Evolutionary conservation across 768 basidiomycete species (phyloP).

Genomic region (Boletus reticuloceps): DNA sequence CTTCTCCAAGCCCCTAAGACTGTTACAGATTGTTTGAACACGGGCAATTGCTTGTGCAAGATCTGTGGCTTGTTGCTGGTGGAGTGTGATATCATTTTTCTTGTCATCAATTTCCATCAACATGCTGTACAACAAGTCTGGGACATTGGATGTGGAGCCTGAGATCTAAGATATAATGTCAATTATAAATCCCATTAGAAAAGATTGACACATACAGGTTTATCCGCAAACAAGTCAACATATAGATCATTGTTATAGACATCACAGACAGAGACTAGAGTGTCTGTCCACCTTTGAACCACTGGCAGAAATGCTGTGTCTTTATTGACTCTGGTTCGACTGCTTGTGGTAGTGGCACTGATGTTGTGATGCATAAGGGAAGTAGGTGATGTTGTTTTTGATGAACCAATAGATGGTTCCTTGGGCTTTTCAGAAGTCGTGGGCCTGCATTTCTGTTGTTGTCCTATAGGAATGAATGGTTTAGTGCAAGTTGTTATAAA

Average conservation of each 20-base stretch:
- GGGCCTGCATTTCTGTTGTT: not conserved
- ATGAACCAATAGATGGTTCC: not conserved
- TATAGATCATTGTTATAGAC: not conserved
- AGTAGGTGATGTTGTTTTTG: not conserved
- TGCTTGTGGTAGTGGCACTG: not conserved
- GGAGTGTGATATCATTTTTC: conserved; percentile 19
- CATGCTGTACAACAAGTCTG: conserved; percentile 18
- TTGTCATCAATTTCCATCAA: conserved; percentile 21
- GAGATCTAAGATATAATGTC: conserved; percentile 5
- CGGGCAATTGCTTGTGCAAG: conserved; percentile 7
- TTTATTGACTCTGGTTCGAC: not conserved
- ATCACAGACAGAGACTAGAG: conserved; percentile 2
- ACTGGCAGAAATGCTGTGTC: not conserved
- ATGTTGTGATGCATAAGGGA: not conserved
- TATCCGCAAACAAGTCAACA: conserved; percentile 18
- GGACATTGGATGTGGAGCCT: not conserved
- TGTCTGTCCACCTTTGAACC: conserved; percentile 16
- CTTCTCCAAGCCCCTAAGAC: not conserved
- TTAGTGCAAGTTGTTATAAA: not conserved
- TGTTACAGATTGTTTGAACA: not conserved
- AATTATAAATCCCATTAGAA: not conserved
- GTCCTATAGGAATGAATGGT: not conserved
- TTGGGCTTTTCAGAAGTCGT: not conserved
- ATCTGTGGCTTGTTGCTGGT: conserved; percentile 9
- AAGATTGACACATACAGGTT: conserved; percentile 10